Percentiles rank a stretch among this genome's conserved stretches.
These are phyloP conservation scores for Durio zibethinus DNA, from an alignment of 345 rosid genomes.

Conservation along the genomic window DNA sequence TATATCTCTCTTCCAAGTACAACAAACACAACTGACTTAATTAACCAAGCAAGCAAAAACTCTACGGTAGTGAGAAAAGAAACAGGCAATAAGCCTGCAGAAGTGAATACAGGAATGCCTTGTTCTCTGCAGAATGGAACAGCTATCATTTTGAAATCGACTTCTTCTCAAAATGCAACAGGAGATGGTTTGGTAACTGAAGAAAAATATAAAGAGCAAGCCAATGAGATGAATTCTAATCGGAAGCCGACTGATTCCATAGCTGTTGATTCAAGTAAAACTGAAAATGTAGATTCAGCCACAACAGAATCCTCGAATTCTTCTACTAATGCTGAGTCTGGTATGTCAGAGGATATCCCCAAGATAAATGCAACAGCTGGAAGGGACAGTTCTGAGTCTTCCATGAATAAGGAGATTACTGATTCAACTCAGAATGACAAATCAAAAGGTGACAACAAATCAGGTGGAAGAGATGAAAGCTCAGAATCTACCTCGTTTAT, in stretches of 20 bases:
- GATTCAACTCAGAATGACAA: conserved; percentile 27
- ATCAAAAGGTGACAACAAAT: conserved; percentile 18
- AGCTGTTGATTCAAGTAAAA: conserved; percentile 26
- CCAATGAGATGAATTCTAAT: conserved; percentile 16
- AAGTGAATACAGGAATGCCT: conserved; percentile 24
- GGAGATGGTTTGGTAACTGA: conserved; percentile 25
- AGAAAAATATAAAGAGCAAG: conserved; percentile 31
- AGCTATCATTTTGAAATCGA: conserved; percentile 5
- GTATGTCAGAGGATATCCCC: conserved; percentile 18
- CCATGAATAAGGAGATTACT: conserved; percentile 20
- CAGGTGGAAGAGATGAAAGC: conserved; percentile 34
- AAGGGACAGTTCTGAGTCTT: conserved; percentile 32
- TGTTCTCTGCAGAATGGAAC: conserved; percentile 39
- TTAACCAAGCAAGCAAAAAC: conserved; percentile 16
- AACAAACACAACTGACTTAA: not conserved
- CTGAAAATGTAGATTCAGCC: conserved; percentile 17
- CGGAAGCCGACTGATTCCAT: conserved; percentile 23
- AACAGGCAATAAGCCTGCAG: conserved; percentile 23
- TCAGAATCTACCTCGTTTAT: conserved; percentile 22
- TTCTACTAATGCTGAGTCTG: conserved; percentile 25
- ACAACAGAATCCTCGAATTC: conserved; percentile 31
- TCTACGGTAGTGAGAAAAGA: conserved; percentile 32
- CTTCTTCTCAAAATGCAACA: conserved; percentile 30
- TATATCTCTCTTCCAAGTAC: conserved; percentile 13
- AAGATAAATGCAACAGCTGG: conserved; percentile 34